phyloP scores from a whole-genome alignment of 2,329 filamentous ascomycete species.

The Sporothrix euskadiensis region DNA sequence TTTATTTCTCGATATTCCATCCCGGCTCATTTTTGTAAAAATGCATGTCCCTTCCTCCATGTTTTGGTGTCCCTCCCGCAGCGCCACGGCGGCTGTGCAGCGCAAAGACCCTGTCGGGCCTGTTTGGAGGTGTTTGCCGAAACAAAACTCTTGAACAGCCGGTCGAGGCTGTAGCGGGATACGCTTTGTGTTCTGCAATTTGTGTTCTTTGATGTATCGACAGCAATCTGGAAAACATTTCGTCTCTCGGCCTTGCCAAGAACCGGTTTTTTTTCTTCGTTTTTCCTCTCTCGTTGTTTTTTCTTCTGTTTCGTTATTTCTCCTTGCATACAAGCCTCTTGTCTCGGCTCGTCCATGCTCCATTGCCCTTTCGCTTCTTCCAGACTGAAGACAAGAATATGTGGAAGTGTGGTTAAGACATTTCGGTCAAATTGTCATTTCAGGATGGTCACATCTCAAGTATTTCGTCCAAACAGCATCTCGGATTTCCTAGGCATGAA shows the following conservation, averaged over 20 bases:
- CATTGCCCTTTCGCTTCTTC: background rate
- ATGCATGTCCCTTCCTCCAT: background rate
- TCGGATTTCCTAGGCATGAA: background rate
- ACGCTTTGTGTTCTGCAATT: conserved; percentile 7
- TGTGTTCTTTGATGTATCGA: background rate
- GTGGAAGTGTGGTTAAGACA: background rate
- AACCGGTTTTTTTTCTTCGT: background rate
- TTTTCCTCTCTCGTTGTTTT: background rate
- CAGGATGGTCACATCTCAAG: conserved; percentile 1
- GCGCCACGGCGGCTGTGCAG: conserved; percentile 15
- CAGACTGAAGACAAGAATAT: background rate
- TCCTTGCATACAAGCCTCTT: background rate
- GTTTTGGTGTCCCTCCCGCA: background rate
- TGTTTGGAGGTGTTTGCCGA: conserved; percentile 13
- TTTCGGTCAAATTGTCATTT: background rate
- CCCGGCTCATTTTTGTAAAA: background rate
- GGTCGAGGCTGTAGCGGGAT: background rate
- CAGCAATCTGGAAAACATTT: background rate
- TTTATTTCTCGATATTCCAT: background rate
- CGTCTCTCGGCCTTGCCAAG: background rate
- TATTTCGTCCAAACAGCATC: background rate
- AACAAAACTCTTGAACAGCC: conserved; percentile 23
- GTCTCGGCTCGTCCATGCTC: background rate
- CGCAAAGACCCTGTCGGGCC: background rate
- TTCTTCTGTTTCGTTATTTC: background rate